phyloP scores from a whole-genome alignment of 306 rosid species.

The Acacia acuminata region DNA sequence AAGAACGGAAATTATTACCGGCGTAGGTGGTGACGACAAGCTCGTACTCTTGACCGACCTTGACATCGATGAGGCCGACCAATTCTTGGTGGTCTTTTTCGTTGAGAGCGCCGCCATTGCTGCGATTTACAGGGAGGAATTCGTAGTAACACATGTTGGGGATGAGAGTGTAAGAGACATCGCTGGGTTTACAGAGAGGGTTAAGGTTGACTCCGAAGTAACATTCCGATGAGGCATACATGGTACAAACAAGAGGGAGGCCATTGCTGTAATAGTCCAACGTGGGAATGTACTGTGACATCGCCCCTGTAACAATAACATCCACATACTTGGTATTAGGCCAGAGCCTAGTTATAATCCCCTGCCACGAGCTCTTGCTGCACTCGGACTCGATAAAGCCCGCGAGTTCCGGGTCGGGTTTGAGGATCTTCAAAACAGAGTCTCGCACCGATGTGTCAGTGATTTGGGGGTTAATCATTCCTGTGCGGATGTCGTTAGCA shows the following conservation, averaged over 20 bases:
- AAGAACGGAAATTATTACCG: conserved; percentile 38
- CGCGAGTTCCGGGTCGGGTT: conserved; percentile 71
- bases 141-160: conserved; percentile 95
- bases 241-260: conserved; percentile 91
- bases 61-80: conserved; percentile 80
- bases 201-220: conserved; percentile 91
- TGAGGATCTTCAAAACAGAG: conserved; percentile 57
- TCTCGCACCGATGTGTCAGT: conserved; percentile 59
- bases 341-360: conserved; percentile 88
- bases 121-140: conserved; percentile 70
- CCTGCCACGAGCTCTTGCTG: conserved; percentile 65
- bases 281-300: conserved; percentile 95
- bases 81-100: conserved; percentile 65
- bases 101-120: conserved; percentile 55
- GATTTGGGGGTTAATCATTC: conserved; percentile 55
- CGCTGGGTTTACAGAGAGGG: conserved; percentile 80
- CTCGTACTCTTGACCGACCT: conserved; percentile 90
- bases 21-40: conserved; percentile 96
- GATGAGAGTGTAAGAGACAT: conserved; percentile 87
- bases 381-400: conserved; percentile 66
- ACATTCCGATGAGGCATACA: conserved; percentile 97
- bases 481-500: conserved; percentile 70
- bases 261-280: conserved; percentile 84
- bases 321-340: conserved; percentile 95
- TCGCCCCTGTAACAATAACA: conserved; percentile 97